These are phyloP conservation scores for Aspergillus asperescens DNA, from an alignment of 495 filamentous ascomycete species.

Conservation along the genomic window DNA sequence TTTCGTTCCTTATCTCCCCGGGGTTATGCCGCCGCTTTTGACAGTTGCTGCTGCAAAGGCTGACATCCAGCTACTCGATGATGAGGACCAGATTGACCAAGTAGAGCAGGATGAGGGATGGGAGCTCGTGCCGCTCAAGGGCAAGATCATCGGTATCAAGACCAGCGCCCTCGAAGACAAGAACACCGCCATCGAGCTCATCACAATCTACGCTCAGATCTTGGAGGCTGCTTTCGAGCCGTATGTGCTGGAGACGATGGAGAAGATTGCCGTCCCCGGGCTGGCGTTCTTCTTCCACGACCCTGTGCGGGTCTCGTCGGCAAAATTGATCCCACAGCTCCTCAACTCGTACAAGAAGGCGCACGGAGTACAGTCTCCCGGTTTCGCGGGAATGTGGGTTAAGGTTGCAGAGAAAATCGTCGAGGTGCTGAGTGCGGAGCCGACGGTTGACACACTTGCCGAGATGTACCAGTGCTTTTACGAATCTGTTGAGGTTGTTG, in stretches of 20 bases:
- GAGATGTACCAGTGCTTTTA: slow-evolving; percentile 99
- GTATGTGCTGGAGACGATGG: slow-evolving; percentile 89
- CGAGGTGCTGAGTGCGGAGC: slow-evolving; percentile 91
- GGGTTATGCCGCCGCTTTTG: slow-evolving; percentile 90
- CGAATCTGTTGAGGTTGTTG: slow-evolving; percentile 92
- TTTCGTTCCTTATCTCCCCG: slow-evolving; percentile 86
- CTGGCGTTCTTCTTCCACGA: slow-evolving; percentile 99
- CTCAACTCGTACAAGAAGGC: slow-evolving; percentile 90
- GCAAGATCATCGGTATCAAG: slow-evolving; percentile 97
- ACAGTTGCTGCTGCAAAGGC: slow-evolving; percentile 91
- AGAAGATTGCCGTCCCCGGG: slow-evolving; percentile 89
- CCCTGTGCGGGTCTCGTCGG: slow-evolving; percentile 90
- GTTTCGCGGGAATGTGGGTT: slow-evolving; percentile 75
- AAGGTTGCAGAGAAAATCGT: slow-evolving; percentile 84
- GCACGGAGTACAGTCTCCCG: slow-evolving; percentile 68
- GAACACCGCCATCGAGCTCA: slow-evolving; percentile 96
- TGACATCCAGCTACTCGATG: slow-evolving; percentile 93
- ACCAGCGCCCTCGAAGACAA: slow-evolving; percentile 97
- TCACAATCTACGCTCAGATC: slow-evolving; percentile 94
- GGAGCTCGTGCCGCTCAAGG: slow-evolving; percentile 94
- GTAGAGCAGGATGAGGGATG: slow-evolving; percentile 95
- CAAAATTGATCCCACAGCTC: slow-evolving; percentile 90
- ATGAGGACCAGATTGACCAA: slow-evolving; percentile 89
- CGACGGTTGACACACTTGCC: slow-evolving; percentile 90
- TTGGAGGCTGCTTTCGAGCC: slow-evolving; percentile 87